These are phyloP conservation scores for Tulasnella sp. DNA, from an alignment of 768 basidiomycete genomes.

Conservation along the genomic window DNA sequence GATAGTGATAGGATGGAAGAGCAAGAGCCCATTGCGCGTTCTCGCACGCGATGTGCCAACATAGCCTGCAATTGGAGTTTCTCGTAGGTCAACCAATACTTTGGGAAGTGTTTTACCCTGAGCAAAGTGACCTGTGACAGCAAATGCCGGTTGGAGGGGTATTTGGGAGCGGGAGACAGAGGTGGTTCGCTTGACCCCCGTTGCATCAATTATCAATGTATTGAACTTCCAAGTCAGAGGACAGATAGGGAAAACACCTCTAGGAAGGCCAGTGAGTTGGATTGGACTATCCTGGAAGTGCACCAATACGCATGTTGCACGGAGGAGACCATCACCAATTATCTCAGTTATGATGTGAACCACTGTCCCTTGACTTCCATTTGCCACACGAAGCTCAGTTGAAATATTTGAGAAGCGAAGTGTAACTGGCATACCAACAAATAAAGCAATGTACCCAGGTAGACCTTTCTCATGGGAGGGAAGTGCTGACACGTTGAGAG, in stretches of 20 bases:
- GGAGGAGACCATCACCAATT: not conserved
- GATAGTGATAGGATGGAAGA: not conserved
- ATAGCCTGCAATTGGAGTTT: slow-evolving; percentile 43
- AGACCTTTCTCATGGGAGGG: slow-evolving; percentile 38
- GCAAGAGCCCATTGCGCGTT: slow-evolving; percentile 37
- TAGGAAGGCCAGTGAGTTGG: slow-evolving; percentile 36
- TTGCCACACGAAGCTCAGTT: slow-evolving; percentile 43
- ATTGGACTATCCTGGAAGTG: slow-evolving; percentile 40
- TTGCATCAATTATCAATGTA: not conserved
- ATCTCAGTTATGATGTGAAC: slow-evolving; percentile 22
- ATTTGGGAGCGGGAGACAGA: slow-evolving; percentile 38
- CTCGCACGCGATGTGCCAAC: slow-evolving; percentile 43
- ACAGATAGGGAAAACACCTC: slow-evolving; percentile 37
- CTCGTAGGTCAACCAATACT: slow-evolving; percentile 39
- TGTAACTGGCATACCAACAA: slow-evolving; percentile 50
- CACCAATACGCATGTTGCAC: slow-evolving; percentile 34
- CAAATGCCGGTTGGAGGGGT: slow-evolving; percentile 43
- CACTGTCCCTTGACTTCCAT: slow-evolving; percentile 43
- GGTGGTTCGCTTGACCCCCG: too few species aligned
- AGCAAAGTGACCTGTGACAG: slow-evolving; percentile 44
- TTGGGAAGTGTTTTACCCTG: slow-evolving; percentile 43
- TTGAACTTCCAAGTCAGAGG: slow-evolving; percentile 33
- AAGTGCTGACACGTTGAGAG: not conserved
- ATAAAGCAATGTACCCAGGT: slow-evolving; percentile 45
- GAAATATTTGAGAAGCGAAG: slow-evolving; percentile 42